These are phyloP conservation scores for Macrophomina phaseolina DNA, from an alignment of 2,329 filamentous ascomycete genomes.

Conservation along the genomic window DNA sequence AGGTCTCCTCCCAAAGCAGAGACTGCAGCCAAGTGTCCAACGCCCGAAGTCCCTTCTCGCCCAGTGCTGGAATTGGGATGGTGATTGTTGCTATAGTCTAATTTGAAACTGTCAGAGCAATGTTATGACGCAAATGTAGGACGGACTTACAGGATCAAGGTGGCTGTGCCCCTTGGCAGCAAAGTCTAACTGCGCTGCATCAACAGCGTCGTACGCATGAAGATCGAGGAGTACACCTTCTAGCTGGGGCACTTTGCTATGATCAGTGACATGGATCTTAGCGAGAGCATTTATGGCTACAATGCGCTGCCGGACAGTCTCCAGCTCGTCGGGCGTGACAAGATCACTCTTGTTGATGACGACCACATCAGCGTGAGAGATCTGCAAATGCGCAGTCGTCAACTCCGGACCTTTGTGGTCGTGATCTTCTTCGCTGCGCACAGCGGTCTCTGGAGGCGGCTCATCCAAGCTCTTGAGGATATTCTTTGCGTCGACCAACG, in stretches of 20 bases:
- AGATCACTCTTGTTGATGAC: conserved; percentile 94
- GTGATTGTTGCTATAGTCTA: conserved; percentile 85
- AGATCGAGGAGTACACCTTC: conserved; percentile 88
- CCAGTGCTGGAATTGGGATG: conserved; percentile 68
- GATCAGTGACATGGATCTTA: conserved; percentile 79
- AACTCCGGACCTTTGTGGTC: conserved; percentile 68
- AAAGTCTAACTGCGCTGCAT: conserved; percentile 67
- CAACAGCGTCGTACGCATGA: conserved; percentile 88
- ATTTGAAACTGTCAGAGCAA: not conserved
- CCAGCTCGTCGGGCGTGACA: conserved; percentile 72
- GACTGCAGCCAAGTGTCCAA: conserved; percentile 84
- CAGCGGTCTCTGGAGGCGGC: conserved; percentile 51
- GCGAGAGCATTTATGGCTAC: conserved; percentile 88
- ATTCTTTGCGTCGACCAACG: conserved; percentile 93
- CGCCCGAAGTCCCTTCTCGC: conserved; percentile 60
- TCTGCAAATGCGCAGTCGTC: conserved; percentile 93
- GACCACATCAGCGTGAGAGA: conserved; percentile 94
- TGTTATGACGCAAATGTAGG: not conserved
- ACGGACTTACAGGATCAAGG: conserved; percentile 75
- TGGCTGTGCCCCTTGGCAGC: conserved; percentile 83
- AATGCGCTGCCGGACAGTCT: conserved; percentile 72
- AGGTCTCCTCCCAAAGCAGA: conserved; percentile 78
- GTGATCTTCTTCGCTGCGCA: conserved; percentile 53
- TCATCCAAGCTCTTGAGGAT: conserved; percentile 83
- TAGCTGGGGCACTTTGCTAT: conserved; percentile 78